Conservation (phyloP, 352 stramenopile genomes). For the Plasmopara muralis region DNA sequence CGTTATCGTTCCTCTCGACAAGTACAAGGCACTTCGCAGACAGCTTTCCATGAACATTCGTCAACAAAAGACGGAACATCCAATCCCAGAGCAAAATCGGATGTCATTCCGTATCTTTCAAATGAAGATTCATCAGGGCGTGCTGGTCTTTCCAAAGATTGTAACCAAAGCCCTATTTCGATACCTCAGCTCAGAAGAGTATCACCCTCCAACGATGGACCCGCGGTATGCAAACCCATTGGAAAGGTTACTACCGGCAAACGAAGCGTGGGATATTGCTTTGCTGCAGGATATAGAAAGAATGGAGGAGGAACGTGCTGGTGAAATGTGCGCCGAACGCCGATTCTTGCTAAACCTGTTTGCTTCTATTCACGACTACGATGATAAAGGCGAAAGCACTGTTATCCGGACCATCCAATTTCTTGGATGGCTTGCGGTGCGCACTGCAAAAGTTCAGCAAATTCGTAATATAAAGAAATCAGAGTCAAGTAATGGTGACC, state of each 20-base stretch:
- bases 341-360: slow-evolving; percentile 81
- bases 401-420: slow-evolving; percentile 83
- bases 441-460: slow-evolving; percentile 58
- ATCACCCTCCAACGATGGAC: slow-evolving; percentile 48
- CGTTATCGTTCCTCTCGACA: slow-evolving; percentile 58
- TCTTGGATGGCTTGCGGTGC: slow-evolving; percentile 65
- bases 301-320: slow-evolving; percentile 54
- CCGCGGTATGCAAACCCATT: slow-evolving; percentile 44
- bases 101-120: slow-evolving; percentile 85
- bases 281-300: slow-evolving; percentile 49
- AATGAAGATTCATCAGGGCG: slow-evolving; percentile 76
- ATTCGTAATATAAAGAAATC: slow-evolving; percentile 32
- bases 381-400: slow-evolving; percentile 82
- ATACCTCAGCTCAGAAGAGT: slow-evolving; percentile 69
- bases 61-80: slow-evolving; percentile 72
- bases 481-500: slow-evolving; percentile 11
- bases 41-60: slow-evolving; percentile 83
- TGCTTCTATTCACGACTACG: slow-evolving; percentile 78
- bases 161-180: slow-evolving; percentile 62
- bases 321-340: slow-evolving; percentile 73
- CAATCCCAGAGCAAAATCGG: slow-evolving; percentile 76
- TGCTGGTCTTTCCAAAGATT: slow-evolving; percentile 62
- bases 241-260: slow-evolving; percentile 39
- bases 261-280: slow-evolving; percentile 44
- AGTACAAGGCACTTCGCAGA: slow-evolving; percentile 66